Base-by-base conservation (phyloP, 345 rosid species). In the Lumnitzera littorea region DNA sequence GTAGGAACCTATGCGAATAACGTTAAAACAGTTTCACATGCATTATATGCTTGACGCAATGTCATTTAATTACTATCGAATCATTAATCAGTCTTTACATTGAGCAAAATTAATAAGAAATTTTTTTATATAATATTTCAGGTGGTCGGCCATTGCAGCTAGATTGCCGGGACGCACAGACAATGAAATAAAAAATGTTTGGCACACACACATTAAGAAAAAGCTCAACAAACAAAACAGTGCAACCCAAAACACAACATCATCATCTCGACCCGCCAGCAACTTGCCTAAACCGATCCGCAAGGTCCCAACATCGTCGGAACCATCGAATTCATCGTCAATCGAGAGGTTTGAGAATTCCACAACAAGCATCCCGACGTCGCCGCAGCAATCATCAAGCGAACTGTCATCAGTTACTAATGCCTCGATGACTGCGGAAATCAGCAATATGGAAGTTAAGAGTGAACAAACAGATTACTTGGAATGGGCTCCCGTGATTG, bases 151-250 rank as follows among this genome's bases (percentile, higher is more conserved):
- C 41, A 91, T 91, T 48, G 98, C 98, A 15, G 82, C 88, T 51
- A 82, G 58, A 60, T 55, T 91, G 15, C 91, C 95, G 0, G 98
- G 98, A 60, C 84, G 98, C 43, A 91, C 98, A 0, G 98, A 91
- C 62, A 91, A 91, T 41, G 98, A 91, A 70, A 88, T 91, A 3
- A 91, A 91, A 62, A 91, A 91, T 69, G 88, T 91, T 7, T 88
- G 97, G 97, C 96, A 91, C 66, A 88, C 98, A 29, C 88, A 91
- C 73, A 80, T 91, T 72, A 88, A 88, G 80, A 91, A 88, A 72
- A 84, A 71, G 65, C 81, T 79, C 11, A 50, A 17, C 4, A 69
- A 76, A 53, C 77, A 65, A 62, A 69, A 73, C 58, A 75, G 77
- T 13, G 66, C 59, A 36, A 9, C 43, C 43, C 43, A 36, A 36